These are phyloP conservation scores for Neohortaea acidophila DNA, from an alignment of 495 filamentous ascomycete species.

Conservation along the genomic window DNA sequence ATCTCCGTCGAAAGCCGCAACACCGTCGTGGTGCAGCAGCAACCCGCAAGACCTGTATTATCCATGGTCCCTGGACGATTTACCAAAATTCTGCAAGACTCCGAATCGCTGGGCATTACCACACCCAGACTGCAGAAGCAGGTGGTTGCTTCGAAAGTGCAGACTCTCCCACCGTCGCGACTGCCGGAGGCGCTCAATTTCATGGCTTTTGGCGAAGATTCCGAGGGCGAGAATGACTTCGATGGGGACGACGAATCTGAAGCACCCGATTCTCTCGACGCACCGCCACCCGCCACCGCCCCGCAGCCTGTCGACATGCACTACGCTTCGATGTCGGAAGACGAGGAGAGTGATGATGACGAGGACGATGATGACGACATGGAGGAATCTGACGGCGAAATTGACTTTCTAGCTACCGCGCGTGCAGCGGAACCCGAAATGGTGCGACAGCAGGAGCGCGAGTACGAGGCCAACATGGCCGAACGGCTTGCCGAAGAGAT, in stretches of 20 bases:
- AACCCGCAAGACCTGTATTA: constrained; percentile 5
- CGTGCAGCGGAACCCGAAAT: constrained; percentile 21
- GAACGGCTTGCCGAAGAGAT: constrained; percentile 28
- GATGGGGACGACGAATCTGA: constrained; percentile 15
- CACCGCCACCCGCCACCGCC: constrained; percentile 8
- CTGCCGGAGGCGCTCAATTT: constrained; percentile 23
- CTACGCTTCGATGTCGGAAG: neutral
- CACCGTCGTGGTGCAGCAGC: constrained; percentile 5
- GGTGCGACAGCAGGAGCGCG: constrained; percentile 19
- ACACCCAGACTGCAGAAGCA: no score
- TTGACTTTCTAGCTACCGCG: constrained; percentile 26
- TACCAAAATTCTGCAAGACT: constrained; percentile 10
- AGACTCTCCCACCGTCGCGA: constrained; percentile 20
- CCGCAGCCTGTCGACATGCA: constrained; percentile 12
- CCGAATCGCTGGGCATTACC: neutral
- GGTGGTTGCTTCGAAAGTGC: constrained; percentile 17
- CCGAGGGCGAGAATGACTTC: constrained; percentile 14
- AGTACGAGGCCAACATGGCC: constrained; percentile 25
- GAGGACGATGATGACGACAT: constrained; percentile 10
- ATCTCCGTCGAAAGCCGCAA: constrained; percentile 40
- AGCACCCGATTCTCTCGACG: constrained; percentile 1
- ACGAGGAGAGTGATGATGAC: constrained; percentile 6
- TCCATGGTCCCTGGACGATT: constrained; percentile 15
- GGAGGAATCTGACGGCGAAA: constrained; percentile 6
- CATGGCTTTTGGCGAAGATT: constrained; percentile 17